Base-by-base conservation (phyloP, 129 eudicot species). In the Gnaphalium uliginosum region DNA sequence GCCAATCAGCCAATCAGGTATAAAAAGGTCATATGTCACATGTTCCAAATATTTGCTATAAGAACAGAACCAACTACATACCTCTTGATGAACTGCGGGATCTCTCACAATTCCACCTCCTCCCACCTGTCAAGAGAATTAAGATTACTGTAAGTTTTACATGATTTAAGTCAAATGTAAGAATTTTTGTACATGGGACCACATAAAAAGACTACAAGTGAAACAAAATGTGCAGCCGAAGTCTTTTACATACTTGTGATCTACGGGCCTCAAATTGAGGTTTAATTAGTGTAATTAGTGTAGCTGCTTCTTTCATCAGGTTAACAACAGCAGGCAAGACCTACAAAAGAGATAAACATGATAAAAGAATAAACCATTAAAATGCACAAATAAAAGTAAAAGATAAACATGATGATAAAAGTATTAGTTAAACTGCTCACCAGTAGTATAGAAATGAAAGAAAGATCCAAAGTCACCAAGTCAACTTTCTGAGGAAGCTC, bases 251-350 rank as follows among this genome's bases (percentile, higher is more conserved):
- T 91, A 91, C 99, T 78, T 95, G 99, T 50, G 90, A 84, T 87
- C 99, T 89, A 73, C 75, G 90, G 83, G 97, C 99, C 89, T 95
- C 99, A 60, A 95, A 95, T 70, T 95, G 99, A 84, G 99, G 99
- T 80, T 95, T 95, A 71, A 95, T 87, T 46, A 95, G 86, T 13
- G 99, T 91, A 57, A 95, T 75, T 62, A 95, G 67, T 11, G 82
- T 82, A 66, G 97, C 88, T 51, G 91, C 96, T 73, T 89, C 81
- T 86, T 91, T 95, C 96, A 95, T 95, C 82, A 91, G 50, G 67
- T 69, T 86, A 41, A 95, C 78, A 70, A 95, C 97, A 66, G 99
- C 99, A 71, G 99, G 97, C 97, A 95, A 87, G 59, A 95, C 99
- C 99, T 95, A 79, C 76, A 79, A 43, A 58, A 43, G 58, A 60